Base-by-base conservation (phyloP, 129 eudicot genomes). In the Arctium minus region DNA sequence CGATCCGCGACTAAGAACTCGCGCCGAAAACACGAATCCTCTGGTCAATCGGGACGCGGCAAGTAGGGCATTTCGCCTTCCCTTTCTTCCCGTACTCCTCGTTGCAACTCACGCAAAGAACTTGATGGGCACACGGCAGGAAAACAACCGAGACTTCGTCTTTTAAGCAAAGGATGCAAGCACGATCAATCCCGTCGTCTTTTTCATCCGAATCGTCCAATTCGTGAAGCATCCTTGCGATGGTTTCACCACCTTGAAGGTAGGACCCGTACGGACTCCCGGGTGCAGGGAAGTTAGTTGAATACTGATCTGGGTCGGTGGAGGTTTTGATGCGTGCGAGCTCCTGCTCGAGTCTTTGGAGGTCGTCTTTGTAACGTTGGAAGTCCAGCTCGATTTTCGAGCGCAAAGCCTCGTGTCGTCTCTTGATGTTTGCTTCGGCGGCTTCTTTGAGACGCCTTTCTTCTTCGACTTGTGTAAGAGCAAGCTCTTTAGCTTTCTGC, bases 121-220 rank as follows among this genome's bases (percentile, higher is more conserved):
- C 95, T 75, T 92, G 91, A 82, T 94, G 98, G 12, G 97, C 94
- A 81, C 98, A 92, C 22, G 98, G 97, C 60, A 94, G 88, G 80
- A 92, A 92, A 53, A 92, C 90, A 42, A 90, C 89, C 6, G 93
- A 90, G 62, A 90, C 97, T 88, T 92, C 97, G 18, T 90, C 88
- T 86, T 87, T 83, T 88, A 65, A 48, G 80, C 98, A 94, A 6
- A 92, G 74, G 36, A 92, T 56, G 87, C 97, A 94, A 64, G 81
- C 89, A 70, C 92, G 82, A 82, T 85, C 88, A 33, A 60, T 29
- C 30, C 83, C 76, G 5, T 37, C 36, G 3, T 76, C 89, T 22
- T 81, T 82, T 32, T 86, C 91, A 11, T 87, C 91, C 11, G 75
- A 68, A 38, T 88, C 87, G 68, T 86, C 91, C 31, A 88, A 81